Evolutionary conservation across 139 green algal genomes (phyloP), one percentile per base, ranked within the genome.

Genomic region (Coelastrella sp.): DNA sequence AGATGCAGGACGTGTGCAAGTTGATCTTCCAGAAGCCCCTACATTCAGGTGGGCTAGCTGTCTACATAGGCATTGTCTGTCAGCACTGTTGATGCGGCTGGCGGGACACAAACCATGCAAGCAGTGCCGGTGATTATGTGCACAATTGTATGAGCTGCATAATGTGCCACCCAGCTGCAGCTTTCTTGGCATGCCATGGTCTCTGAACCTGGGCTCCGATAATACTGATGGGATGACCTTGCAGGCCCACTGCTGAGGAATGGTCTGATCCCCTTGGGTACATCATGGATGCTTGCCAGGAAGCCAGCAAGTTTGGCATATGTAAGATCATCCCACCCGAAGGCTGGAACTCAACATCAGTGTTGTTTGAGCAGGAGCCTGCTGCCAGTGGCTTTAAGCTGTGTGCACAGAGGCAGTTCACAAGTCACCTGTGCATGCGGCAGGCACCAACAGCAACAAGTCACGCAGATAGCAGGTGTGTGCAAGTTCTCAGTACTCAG

Each of bases 281-380:
- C 90, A 96, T 99, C 48, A 40, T 67, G 0, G 90, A 73, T 1
- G 94, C 98, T 15, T 82, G 60, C 0, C 27, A 38, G 5, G 69
- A 94, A 45, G 94, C 91, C 2, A 87, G 90, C 37, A 86, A 88
- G 78, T 96, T 90, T 63, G 96, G 97, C 11, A 93, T 99, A 53
- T 96, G 92, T 27, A 90, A 91, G 74, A 97, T 99, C 60, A 90
- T 98, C 27, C 97, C 96, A 9, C 97, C 97, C 2, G 11, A 89
- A 4, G 88, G 87, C 45, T 97, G 91, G 92, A 57, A 13, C 45
- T 57, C 43, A 83, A 23, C 89, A 73, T 50, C 60, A 60, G 30
- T 32, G 17, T 9, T n/a, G 17, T 5, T 64, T 17, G 71, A 21
- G n/a, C 25, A 51, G 32, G 66, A 27, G 11, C 7, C 66, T 27